A percentile compares a stretch with the other conserved stretches of the same genome.
Evolutionary conservation across 495 filamentous ascomycete genomes (phyloP).

Genomic region (Cercophora samala): DNA sequence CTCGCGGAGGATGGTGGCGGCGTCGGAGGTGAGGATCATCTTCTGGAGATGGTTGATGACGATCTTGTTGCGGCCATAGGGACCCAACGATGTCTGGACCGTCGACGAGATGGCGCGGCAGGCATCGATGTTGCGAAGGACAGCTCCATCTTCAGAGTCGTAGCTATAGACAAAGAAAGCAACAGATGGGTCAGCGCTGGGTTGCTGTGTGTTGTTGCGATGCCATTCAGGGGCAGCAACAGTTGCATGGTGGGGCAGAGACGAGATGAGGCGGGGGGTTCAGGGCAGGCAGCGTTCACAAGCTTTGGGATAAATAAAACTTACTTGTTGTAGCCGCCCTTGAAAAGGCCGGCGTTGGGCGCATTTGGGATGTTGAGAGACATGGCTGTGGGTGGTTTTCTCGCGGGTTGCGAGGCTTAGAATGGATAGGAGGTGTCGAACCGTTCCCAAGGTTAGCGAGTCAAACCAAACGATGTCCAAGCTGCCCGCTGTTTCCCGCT

Average conservation of each 20-base stretch:
- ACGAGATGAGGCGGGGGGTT: not conserved
- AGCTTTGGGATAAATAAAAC: slow-evolving; percentile 24
- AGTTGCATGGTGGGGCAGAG: slow-evolving; percentile 17
- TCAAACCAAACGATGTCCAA: slow-evolving; percentile 9
- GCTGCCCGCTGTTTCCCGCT: slow-evolving; percentile 23
- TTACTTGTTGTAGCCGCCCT: slow-evolving; percentile 94
- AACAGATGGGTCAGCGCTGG: slow-evolving; percentile 8
- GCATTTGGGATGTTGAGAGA: slow-evolving; percentile 92
- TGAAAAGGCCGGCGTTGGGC: slow-evolving; percentile 91
- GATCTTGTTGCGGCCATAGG: slow-evolving; percentile 99
- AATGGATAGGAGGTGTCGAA: not conserved
- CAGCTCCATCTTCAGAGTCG: slow-evolving; percentile 97
- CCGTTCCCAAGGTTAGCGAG: slow-evolving; percentile 9
- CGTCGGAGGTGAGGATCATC: slow-evolving; percentile 98
- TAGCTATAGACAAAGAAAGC: slow-evolving; percentile 57
- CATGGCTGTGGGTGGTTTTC: slow-evolving; percentile 54
- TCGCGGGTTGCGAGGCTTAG: slow-evolving; percentile 12
- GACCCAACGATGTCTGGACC: slow-evolving; percentile 93
- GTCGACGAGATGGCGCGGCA: slow-evolving; percentile 93
- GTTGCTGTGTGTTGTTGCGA: slow-evolving; percentile 29
- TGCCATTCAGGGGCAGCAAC: slow-evolving; percentile 9
- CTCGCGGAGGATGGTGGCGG: slow-evolving; percentile 94
- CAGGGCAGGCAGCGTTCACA: not conserved
- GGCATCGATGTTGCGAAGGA: slow-evolving; percentile 97
- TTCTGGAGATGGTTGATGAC: slow-evolving; percentile 99